Conservation (phyloP, 1,284 basidiomycete genomes). For the Blastosporella zonata region DNA sequence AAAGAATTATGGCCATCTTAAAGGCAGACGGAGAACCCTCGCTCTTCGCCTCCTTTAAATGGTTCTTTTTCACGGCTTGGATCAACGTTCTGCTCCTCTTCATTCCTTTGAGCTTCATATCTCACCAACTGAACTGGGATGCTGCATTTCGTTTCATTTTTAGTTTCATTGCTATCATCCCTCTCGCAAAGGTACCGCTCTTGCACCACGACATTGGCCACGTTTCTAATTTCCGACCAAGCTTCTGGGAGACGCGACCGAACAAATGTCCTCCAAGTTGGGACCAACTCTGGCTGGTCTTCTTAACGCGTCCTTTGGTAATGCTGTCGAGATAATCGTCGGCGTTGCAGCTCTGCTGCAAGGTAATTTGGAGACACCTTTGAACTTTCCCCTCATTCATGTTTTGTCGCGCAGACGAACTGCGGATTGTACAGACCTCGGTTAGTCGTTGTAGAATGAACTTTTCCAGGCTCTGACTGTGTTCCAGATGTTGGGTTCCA, state of each 20-base stretch:
- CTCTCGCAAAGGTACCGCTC: constrained; percentile 67
- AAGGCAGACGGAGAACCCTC: constrained; percentile 60
- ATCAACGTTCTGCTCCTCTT: constrained; percentile 78
- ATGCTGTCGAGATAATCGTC: constrained; percentile 84
- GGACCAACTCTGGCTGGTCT: constrained; percentile 84
- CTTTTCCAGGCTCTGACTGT: background rate
- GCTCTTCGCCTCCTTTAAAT: constrained; percentile 59
- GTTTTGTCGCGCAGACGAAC: constrained; percentile 48
- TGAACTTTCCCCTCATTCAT: constrained; percentile 4
- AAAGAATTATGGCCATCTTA: constrained; percentile 41
- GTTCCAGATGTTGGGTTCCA: constrained; percentile 72
- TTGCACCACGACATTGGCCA: constrained; percentile 1
- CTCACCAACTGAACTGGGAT: constrained; percentile 71
- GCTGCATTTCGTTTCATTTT: constrained; percentile 81
- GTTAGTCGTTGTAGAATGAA: constrained; percentile 36
- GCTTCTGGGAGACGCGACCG: constrained; percentile 84
- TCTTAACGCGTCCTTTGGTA: constrained; percentile 83
- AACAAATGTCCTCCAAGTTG: constrained; percentile 77
- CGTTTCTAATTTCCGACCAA: constrained; percentile 24
- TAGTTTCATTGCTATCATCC: constrained; percentile 85
- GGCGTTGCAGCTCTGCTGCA: constrained; percentile 82
- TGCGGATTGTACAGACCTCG: constrained; percentile 86
- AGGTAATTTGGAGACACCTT: constrained; percentile 41
- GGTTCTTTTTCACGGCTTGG: constrained; percentile 71
- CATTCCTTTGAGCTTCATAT: constrained; percentile 66